These are phyloP conservation scores for Leccinum imitatum DNA, from an alignment of 768 basidiomycete genomes.

Conservation along the genomic window DNA sequence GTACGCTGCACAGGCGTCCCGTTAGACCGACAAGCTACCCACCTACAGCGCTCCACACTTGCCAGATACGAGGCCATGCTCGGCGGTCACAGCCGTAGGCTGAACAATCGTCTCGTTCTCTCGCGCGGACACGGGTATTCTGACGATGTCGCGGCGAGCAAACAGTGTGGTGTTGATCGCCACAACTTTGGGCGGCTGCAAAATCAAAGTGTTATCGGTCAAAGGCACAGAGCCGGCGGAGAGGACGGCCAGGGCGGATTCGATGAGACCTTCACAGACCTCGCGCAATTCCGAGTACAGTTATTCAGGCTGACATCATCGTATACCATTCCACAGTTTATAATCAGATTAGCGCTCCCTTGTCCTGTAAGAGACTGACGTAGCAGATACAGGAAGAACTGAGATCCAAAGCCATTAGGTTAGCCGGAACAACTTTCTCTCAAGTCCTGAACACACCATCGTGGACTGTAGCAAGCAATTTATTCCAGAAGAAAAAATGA, in stretches of 20 bases:
- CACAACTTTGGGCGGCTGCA: conserved; percentile 40
- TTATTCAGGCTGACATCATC: conserved; percentile 76
- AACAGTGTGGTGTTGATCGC: conserved; percentile 84
- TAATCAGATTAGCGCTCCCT: neutral
- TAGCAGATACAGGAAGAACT: conserved; percentile 89
- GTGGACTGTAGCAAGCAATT: conserved; percentile 54
- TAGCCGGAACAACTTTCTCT: neutral
- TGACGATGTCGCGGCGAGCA: conserved; percentile 74
- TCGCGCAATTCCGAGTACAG: conserved; percentile 79
- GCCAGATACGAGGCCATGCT: conserved; percentile 13
- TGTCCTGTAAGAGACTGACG: conserved; percentile 45
- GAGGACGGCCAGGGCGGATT: conserved; percentile 71
- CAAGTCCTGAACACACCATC: conserved; percentile 52
- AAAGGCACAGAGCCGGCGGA: conserved; percentile 36
- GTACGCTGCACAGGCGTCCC: no score
- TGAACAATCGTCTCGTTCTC: conserved; percentile 33
- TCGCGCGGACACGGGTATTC: conserved; percentile 54
- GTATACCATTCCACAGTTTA: conserved; percentile 87
- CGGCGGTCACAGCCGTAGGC: no score
- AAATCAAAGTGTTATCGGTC: conserved; percentile 16
- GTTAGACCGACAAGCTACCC: no score
- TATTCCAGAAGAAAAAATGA: neutral
- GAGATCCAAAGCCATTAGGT: conserved; percentile 2
- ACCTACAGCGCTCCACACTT: no score
- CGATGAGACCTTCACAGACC: conserved; percentile 64